Conservation (phyloP, 345 rosid genomes). For the Iberis pinnata region DNA sequence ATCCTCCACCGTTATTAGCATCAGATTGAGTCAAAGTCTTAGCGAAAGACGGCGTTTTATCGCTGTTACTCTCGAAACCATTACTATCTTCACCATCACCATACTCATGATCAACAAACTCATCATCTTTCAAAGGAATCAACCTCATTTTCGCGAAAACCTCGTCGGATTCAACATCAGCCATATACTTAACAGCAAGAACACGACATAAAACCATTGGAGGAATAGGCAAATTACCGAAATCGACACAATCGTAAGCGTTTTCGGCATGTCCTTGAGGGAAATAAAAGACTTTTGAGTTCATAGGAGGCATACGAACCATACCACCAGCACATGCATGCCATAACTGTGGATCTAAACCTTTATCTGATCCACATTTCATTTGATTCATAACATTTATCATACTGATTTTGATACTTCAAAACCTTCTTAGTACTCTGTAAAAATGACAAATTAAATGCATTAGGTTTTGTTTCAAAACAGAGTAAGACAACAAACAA, state of each 20-base stretch:
- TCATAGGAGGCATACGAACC: conserved; percentile 74
- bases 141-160: conserved; percentile 64
- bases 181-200: conserved; percentile 59
- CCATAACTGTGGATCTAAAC: conserved; percentile 93
- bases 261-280: conserved; percentile 93
- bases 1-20: conserved; percentile 87
- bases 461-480: too few species aligned
- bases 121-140: too few species aligned
- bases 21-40: conserved; percentile 79
- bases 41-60: conserved; percentile 78
- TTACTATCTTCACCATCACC: too few species aligned
- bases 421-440: too few species aligned
- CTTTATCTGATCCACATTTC: conserved; percentile 38
- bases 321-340: conserved; percentile 95
- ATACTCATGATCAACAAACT: too few species aligned
- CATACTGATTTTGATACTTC: too few species aligned
- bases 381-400: background rate
- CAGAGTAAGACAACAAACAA: too few species aligned
- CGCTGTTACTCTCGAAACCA: conserved; percentile 23
- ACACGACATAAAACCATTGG: conserved; percentile 59
- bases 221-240: conserved; percentile 46
- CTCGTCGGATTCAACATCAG: conserved; percentile 80
- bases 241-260: conserved; percentile 50
- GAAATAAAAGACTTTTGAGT: conserved; percentile 70
- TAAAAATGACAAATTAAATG: too few species aligned